Evolutionary conservation across 345 rosid species (phyloP).

Genomic region (Toxicodendron radicans): DNA sequence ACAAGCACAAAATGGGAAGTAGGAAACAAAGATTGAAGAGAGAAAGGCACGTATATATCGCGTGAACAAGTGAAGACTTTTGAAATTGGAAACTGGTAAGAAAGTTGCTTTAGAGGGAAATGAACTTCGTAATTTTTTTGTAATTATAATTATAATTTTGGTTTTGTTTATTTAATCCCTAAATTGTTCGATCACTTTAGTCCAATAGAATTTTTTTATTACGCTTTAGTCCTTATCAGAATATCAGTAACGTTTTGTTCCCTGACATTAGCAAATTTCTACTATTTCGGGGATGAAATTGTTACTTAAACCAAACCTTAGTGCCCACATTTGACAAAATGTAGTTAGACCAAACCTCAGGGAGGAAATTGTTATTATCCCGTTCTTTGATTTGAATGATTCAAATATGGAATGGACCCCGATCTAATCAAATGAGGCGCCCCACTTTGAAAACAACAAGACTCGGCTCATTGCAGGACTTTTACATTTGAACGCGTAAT

Average conservation of each 20-base stretch:
- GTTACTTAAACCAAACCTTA: too few relatives aligned
- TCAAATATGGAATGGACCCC: background rate
- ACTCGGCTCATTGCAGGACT: background rate
- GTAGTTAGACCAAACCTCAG: too few relatives aligned
- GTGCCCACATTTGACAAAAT: too few relatives aligned
- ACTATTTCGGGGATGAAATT: too few relatives aligned
- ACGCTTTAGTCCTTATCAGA: too few relatives aligned
- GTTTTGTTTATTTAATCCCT: background rate
- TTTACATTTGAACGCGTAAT: too few relatives aligned
- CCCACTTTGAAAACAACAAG: background rate
- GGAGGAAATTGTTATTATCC: too few relatives aligned
- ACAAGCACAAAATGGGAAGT: background rate
- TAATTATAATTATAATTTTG: background rate
- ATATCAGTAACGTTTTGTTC: too few relatives aligned
- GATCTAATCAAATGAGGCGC: background rate
- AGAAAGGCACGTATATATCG: conserved; percentile 5
- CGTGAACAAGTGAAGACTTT: background rate
- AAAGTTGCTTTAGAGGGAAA: conserved; percentile 1
- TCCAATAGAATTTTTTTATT: too few relatives aligned
- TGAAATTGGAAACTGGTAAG: conserved; percentile 5
- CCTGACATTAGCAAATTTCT: too few relatives aligned
- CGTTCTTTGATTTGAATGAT: background rate
- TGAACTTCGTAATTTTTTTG: background rate
- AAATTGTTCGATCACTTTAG: too few relatives aligned
- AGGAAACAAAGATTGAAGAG: background rate